Conservation (phyloP, 495 filamentous ascomycete species). For the Podospora tetraspora region DNA sequence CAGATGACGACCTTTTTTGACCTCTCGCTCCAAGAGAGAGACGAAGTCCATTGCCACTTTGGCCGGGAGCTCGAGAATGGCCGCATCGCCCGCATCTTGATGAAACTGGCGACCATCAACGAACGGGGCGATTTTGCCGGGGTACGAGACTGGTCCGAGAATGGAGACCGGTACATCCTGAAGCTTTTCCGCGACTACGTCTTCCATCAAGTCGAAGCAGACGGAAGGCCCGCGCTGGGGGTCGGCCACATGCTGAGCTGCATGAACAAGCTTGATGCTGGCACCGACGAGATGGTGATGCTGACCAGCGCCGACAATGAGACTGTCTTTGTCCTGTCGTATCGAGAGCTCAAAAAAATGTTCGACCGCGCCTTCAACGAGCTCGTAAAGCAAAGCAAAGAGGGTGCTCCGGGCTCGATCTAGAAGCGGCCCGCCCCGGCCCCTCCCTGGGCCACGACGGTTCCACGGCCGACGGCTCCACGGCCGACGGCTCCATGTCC, state of each 20-base stretch:
- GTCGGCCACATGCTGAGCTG: conserved; percentile 77
- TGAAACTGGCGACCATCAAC: conserved; percentile 78
- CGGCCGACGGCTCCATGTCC: too few relatives aligned
- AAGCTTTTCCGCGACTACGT: conserved; percentile 96
- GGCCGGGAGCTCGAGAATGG: conserved; percentile 83
- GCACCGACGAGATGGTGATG: conserved; percentile 76
- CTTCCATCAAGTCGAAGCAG: conserved; percentile 86
- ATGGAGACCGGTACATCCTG: conserved; percentile 80
- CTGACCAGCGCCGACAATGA: conserved; percentile 86
- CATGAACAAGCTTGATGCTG: conserved; percentile 89
- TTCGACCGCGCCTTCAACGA: conserved; percentile 76
- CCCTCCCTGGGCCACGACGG: neutral
- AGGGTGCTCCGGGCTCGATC: conserved; percentile 23
- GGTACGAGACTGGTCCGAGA: conserved; percentile 76
- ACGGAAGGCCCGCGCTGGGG: conserved; percentile 73
- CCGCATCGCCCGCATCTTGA: conserved; percentile 73
- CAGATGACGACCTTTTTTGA: conserved; percentile 69
- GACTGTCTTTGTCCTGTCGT: conserved; percentile 77
- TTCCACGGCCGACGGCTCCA: too few relatives aligned
- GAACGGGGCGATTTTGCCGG: conserved; percentile 82
- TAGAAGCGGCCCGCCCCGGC: conserved; percentile 4
- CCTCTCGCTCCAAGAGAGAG: conserved; percentile 65
- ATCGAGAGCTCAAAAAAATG: conserved; percentile 78
- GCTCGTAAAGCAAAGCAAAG: conserved; percentile 53
- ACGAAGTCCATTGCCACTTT: conserved; percentile 56